phyloP scores from a whole-genome alignment of 139 green algal genomes.

The Tetradesmus lagerheimii region DNA sequence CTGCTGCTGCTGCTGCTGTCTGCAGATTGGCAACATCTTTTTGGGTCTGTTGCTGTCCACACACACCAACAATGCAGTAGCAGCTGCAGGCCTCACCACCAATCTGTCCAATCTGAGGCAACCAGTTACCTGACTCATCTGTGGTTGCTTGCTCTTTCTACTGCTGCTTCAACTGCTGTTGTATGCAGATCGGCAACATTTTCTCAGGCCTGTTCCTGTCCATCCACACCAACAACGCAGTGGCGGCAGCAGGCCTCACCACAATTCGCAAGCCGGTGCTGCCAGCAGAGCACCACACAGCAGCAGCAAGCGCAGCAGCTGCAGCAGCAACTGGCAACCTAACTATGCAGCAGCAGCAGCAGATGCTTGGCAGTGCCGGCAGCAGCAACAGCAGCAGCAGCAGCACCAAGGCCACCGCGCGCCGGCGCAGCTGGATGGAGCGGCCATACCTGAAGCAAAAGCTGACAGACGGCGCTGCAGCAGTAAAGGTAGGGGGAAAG shows the following conservation, averaged over 20 bases:
- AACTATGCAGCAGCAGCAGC: slow-evolving; percentile 17
- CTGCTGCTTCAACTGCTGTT: no score
- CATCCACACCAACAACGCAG: not conserved
- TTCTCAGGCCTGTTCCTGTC: slow-evolving; percentile 39
- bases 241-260: slow-evolving; percentile 17
- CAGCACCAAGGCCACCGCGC: not conserved
- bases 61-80: no score
- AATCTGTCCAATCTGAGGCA: no score
- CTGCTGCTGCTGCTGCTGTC: not conserved
- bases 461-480: not conserved
- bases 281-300: not conserved
- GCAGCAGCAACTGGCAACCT: not conserved
- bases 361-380: not conserved
- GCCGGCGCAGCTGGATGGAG: not conserved
- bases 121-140: no score
- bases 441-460: slow-evolving; percentile 23
- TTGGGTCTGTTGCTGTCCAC: no score
- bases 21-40: slow-evolving; percentile 45
- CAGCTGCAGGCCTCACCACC: no score
- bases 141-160: no score
- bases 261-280: not conserved
- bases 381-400: slow-evolving; percentile 23
- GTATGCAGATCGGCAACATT: no score
- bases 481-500: slow-evolving; percentile 32
- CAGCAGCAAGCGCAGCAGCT: not conserved